Evolutionary conservation across 31 red algal genomes (phyloP).

Genomic region (Odonthalia washingtoniensis): DNA sequence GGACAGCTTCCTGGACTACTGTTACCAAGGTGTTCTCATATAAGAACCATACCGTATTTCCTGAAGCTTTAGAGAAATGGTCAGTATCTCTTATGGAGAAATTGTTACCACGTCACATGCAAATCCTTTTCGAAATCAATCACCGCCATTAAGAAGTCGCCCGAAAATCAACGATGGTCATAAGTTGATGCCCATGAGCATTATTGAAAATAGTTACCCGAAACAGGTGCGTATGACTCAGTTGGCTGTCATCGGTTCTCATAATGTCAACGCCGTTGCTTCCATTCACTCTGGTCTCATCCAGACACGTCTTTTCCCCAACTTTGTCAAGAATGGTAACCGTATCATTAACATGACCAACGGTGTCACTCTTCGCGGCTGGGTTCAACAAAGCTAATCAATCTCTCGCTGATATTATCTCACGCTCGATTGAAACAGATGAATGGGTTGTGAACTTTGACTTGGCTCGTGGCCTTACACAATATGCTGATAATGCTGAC

Average conservation of each 20-base stretch:
- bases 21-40: slow-evolving; percentile 78
- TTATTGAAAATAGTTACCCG: slow-evolving; percentile 98
- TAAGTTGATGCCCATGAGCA: slow-evolving; percentile 87
- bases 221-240: slow-evolving; percentile 99
- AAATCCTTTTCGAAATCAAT: slow-evolving; percentile 99
- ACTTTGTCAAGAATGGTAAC: slow-evolving; percentile 85
- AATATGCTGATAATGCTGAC: slow-evolving; percentile 94
- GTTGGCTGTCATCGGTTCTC: slow-evolving; percentile 94
- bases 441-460: slow-evolving; percentile 95
- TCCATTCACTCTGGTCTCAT: slow-evolving; percentile 93
- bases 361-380: slow-evolving; percentile 97
- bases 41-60: slow-evolving; percentile 99
- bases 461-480: slow-evolving; percentile 65
- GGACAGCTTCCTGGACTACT: slow-evolving; percentile 73
- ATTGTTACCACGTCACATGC: slow-evolving; percentile 95
- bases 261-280: slow-evolving; percentile 98
- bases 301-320: slow-evolving; percentile 86
- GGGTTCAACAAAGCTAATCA: slow-evolving; percentile 96
- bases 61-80: slow-evolving; percentile 99
- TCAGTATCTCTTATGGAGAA: slow-evolving; percentile 93
- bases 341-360: slow-evolving; percentile 98
- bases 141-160: slow-evolving; percentile 9
- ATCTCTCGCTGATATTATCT: slow-evolving; percentile 85
- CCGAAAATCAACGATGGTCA: slow-evolving; percentile 83
- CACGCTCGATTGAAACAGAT: slow-evolving; percentile 95